These are phyloP conservation scores for Phytophthora pseudosyringae DNA, from an alignment of 352 stramenopile genomes.

Conservation along the genomic window DNA sequence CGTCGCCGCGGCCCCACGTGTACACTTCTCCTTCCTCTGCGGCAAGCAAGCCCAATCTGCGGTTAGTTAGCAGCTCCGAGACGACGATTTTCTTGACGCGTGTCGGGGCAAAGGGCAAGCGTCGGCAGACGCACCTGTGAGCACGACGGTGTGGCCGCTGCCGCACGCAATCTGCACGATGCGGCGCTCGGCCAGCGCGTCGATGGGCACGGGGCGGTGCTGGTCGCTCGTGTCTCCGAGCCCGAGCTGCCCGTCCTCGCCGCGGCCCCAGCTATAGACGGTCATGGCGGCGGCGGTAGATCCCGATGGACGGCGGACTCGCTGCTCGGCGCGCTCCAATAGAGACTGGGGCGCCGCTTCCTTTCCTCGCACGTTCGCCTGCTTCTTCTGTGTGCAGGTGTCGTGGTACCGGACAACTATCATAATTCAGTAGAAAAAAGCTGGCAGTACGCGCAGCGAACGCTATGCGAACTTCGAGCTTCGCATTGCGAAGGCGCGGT, in stretches of 20 bases:
- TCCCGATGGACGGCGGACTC: background rate
- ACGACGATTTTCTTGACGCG: background rate
- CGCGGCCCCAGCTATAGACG: conserved; percentile 91
- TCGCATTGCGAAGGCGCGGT: no score
- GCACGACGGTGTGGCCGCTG: conserved; percentile 89
- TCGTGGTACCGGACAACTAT: background rate
- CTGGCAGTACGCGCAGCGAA: no score
- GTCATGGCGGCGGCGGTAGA: conserved; percentile 28
- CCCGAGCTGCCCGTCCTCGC: conserved; percentile 88
- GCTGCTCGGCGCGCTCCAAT: background rate
- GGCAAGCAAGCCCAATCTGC: background rate
- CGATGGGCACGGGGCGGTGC: conserved; percentile 80
- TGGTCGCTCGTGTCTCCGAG: conserved; percentile 90
- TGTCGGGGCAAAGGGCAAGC: conserved; percentile 4
- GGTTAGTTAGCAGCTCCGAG: background rate
- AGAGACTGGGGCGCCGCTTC: conserved; percentile 25
- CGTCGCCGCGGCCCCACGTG: conserved; percentile 90
- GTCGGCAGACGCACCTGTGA: conserved; percentile 61
- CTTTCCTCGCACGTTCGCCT: conserved; percentile 12
- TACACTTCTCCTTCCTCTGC: conserved; percentile 87
- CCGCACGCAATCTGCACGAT: conserved; percentile 91
- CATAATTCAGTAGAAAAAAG: background rate
- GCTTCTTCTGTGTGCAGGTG: conserved; percentile 3
- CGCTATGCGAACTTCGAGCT: no score
- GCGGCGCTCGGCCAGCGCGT: conserved; percentile 81